Evolutionary conservation across 768 basidiomycete species (phyloP), one percentile per base, ranked within the genome.

Genomic region (Leccinum disarticulatum): DNA sequence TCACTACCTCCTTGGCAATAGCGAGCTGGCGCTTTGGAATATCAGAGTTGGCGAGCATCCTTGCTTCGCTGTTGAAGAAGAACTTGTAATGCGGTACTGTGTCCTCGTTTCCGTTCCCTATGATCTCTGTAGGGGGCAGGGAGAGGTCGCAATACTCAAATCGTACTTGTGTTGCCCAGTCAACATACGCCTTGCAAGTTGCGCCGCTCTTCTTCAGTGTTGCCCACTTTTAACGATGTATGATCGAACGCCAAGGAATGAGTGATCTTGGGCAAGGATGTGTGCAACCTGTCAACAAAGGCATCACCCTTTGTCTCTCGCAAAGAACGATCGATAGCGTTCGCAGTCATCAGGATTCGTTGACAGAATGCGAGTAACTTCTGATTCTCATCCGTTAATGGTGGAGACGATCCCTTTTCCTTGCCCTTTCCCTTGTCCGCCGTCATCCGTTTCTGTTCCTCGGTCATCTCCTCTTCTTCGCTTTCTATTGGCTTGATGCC

Each of bases 111-210:
- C 77, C 71, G 13, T 77, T 76, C 3, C 77, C 71, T 35, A 70
- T 68, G 57, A 63, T 17, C 25, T 63, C 74, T 56, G 56, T 49
- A 53, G 58, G 53, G 10, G 81, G 75, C 28, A 90, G 70, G 1
- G 86, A 82, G 62, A 97, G 80, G 74, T 97, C 93, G 70, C 93
- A 95, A 69, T 97, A 96, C 72, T 95, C 91, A 75, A 97, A 98
- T 54, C 94, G 81, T 27, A 83, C 83, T 63, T 70, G 79, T 10
- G 80, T 90, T 5, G 91, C 93, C 95, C 95, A 98, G 43, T 89
- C 83, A 56, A 90, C 68, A 71, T 98, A 97, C 8, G 81, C 80
- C 69, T 86, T 87, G 64, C 79, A n/a, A n/a, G n/a, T n/a, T n/a
- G n/a, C n/a, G 78, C 2, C 85, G 79, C 30, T 81, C 82, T 69